Conservation (phyloP, 2,329 filamentous ascomycete genomes). For the Fusarium devonianum region DNA sequence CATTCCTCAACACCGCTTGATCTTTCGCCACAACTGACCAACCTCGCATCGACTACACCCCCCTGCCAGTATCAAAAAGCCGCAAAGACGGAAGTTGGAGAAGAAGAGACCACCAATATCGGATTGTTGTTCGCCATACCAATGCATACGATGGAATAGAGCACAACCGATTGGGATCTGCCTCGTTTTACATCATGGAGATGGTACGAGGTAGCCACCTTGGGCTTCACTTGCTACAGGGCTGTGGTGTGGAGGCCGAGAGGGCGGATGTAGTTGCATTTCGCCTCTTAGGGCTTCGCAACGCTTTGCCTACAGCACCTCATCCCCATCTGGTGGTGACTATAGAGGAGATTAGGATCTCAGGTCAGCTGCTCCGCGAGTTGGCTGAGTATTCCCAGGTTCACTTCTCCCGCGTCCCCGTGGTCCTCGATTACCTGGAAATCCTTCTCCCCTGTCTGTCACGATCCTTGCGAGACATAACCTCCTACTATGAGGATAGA, state of each 20-base stretch:
- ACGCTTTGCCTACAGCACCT: conserved; percentile 52
- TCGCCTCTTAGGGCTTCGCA: conserved; percentile 58
- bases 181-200: conserved; percentile 38
- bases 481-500: conserved; percentile 58
- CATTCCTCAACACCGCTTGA: conserved; percentile 4
- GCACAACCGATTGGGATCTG: conserved; percentile 11
- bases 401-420: conserved; percentile 57
- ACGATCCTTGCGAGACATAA: conserved; percentile 62
- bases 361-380: conserved; percentile 58
- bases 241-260: conserved; percentile 63
- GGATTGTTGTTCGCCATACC: conserved; percentile 8
- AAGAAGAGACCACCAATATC: conserved; percentile 8
- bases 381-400: conserved; percentile 62
- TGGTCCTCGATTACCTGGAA: conserved; percentile 63
- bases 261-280: conserved; percentile 57
- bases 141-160: conserved; percentile 33
- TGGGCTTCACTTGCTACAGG: conserved; percentile 54
- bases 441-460: conserved; percentile 64
- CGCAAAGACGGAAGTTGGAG: background rate
- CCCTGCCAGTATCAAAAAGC: conserved; percentile 5
- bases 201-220: conserved; percentile 42
- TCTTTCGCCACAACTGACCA: conserved; percentile 29
- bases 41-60: conserved; percentile 24
- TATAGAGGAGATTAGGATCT: conserved; percentile 55
- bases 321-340: conserved; percentile 57